phyloP scores from a whole-genome alignment of 345 rosid genomes.

The Ailanthus altissimus region DNA sequence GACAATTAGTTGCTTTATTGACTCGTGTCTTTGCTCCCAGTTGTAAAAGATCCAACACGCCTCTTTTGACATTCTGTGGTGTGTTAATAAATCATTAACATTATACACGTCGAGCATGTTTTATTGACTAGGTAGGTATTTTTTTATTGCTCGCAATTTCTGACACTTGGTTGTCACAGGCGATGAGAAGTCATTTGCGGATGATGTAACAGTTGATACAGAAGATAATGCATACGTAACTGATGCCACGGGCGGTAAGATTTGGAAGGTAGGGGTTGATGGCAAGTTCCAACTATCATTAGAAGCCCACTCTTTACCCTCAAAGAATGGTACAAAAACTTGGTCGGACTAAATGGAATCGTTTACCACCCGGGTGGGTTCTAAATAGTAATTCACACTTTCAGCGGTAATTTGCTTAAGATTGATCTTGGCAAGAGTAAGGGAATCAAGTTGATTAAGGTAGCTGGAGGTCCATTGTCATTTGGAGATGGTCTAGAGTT shows the following conservation, averaged over 20 bases:
- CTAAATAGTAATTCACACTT: conserved; percentile 74
- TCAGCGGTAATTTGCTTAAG: conserved; percentile 63
- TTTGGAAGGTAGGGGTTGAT: conserved; percentile 69
- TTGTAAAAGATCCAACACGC: too few relatives aligned
- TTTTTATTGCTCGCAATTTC: too few relatives aligned
- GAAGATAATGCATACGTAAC: conserved; percentile 78
- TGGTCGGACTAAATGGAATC: conserved; percentile 69
- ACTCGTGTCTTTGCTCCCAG: too few relatives aligned
- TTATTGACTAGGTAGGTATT: too few relatives aligned
- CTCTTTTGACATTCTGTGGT: too few relatives aligned
- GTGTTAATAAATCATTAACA: too few relatives aligned
- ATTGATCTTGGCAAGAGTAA: conserved; percentile 44
- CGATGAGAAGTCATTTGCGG: conserved; percentile 68
- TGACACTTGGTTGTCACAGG: conserved; percentile 45
- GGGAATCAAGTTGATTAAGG: conserved; percentile 49
- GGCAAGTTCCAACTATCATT: conserved; percentile 55
- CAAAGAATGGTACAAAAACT: conserved; percentile 66
- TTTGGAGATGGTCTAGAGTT: conserved; percentile 82
- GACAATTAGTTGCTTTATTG: too few relatives aligned
- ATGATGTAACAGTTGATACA: conserved; percentile 73
- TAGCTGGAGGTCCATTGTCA: conserved; percentile 52
- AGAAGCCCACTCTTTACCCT: conserved; percentile 58
- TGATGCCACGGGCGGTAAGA: conserved; percentile 56
- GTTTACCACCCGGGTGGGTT: conserved; percentile 84
- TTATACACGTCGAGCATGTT: too few relatives aligned